These are phyloP conservation scores for Trifolium dubium DNA, from an alignment of 306 rosid genomes.

Conservation along the genomic window DNA sequence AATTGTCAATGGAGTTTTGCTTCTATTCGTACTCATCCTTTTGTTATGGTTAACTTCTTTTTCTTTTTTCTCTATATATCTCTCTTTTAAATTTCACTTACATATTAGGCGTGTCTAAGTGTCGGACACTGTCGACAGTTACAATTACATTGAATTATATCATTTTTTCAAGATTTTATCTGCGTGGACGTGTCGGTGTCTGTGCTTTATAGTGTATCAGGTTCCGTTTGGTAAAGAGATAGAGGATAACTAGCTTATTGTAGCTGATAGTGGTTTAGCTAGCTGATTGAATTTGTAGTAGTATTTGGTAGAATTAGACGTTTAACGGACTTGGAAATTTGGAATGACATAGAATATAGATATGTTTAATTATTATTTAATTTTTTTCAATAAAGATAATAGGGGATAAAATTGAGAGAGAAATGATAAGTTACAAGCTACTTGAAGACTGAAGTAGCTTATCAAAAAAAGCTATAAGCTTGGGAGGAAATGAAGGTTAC, in stretches of 20 bases:
- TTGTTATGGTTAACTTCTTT: slow-evolving; percentile 62
- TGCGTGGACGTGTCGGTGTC: too few species aligned
- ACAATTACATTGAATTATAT: too few species aligned
- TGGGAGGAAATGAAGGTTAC: not conserved
- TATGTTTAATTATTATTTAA: too few species aligned
- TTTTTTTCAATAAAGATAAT: not conserved
- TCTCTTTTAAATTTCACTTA: not conserved
- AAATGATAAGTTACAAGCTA: not conserved
- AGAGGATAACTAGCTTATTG: not conserved
- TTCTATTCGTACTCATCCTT: slow-evolving; percentile 63
- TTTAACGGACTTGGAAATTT: not conserved
- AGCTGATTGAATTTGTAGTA: not conserved
- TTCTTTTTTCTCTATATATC: not conserved
- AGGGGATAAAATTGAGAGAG: not conserved
- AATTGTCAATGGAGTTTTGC: slow-evolving; percentile 51
- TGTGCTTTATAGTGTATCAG: too few species aligned
- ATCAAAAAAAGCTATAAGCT: not conserved
- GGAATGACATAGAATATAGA: not conserved
- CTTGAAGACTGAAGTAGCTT: too few species aligned
- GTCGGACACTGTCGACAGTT: too few species aligned
- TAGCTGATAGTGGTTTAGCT: not conserved
- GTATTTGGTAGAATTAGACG: not conserved
- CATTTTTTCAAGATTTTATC: too few species aligned
- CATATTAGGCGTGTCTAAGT: too few species aligned
- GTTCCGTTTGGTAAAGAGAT: too few species aligned